phyloP scores from a whole-genome alignment of 2,329 filamentous ascomycete genomes.

The Dryadomyces quercivorus region DNA sequence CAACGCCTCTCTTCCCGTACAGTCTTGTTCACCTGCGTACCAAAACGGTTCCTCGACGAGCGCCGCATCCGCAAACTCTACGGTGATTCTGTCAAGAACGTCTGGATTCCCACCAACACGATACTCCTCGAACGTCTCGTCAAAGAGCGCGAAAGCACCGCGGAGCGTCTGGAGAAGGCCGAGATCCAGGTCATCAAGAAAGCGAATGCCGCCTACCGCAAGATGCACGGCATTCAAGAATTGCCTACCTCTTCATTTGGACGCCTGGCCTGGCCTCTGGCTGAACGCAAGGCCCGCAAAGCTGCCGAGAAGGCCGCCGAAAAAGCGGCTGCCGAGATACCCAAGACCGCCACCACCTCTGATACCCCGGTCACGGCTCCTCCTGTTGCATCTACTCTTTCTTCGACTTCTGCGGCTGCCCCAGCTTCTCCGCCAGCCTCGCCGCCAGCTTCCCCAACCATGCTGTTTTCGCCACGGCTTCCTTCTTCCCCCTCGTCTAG shows the following conservation, averaged over 20 bases:
- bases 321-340: neutral
- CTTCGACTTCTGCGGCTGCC: neutral
- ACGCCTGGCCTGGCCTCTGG: neutral
- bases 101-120: constrained; percentile 73
- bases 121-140: constrained; percentile 67
- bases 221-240: constrained; percentile 20
- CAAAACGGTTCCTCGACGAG: constrained; percentile 62
- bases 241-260: neutral
- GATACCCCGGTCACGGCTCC: neutral
- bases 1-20: constrained; percentile 81
- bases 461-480: neutral
- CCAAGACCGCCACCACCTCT: neutral
- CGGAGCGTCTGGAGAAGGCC: constrained; percentile 69
- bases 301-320: neutral
- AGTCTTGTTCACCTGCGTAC: constrained; percentile 84
- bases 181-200: constrained; percentile 71
- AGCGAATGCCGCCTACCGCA: constrained; percentile 51
- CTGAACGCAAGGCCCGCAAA: neutral
- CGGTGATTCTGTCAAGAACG: constrained; percentile 62
- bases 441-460: neutral
- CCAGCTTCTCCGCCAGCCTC: neutral
- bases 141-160: constrained; percentile 59
- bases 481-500: neutral
- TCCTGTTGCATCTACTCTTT: neutral
- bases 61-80: constrained; percentile 64